Base-by-base conservation (phyloP, 495 filamentous ascomycete species). In the Podospora pseudopauciseta region DNA sequence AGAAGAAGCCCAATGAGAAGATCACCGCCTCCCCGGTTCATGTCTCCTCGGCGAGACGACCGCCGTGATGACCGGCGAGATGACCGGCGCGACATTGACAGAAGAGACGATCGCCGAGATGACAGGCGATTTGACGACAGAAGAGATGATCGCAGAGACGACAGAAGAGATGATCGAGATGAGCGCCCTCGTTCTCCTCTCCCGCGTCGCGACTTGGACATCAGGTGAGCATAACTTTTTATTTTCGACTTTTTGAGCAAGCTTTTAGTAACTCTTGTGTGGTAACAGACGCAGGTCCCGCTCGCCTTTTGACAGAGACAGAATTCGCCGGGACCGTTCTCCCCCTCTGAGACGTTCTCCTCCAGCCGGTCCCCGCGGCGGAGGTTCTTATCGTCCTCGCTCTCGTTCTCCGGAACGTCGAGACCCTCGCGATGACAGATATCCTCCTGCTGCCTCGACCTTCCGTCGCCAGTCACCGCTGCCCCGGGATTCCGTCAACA, bases 271-370 rank as follows among this genome's bases (percentile, higher is more conserved):
- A 72, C 60, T 44, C 53, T 23, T 55, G 56, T 64, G 49, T 32
- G 44, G 16, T 34, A 30, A 57, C 70, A 82, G 80, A 72, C 75
- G 81, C 65, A 75, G 82, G 71, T 84, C 82, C n/a, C 80, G 82
- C 44, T 83, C 82, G 27, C 82, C 82, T 0, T 78, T 76, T 61
- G 76, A 81, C 19, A 77, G 81, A 73, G 82, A 84, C 60, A 78
- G 81, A 57, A 72, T 77, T 60, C 69, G 68, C n/a, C 67, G 76
- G 6, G 78, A 80, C 5, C 76, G 81, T 32, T 75, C 79, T 2
- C 80, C 81, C 1, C 80, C 79, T 4, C 69, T 71, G 18, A 71
- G 81, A 67, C 73, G 79, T 54, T 76, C 80, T 0, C 74, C 82
- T 1, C 80, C 80, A 19, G 70, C 74, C 13, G 70, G 67, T 1